These are phyloP conservation scores for Eucalyptus cloeziana DNA, from an alignment of 345 rosid genomes.

Conservation along the genomic window DNA sequence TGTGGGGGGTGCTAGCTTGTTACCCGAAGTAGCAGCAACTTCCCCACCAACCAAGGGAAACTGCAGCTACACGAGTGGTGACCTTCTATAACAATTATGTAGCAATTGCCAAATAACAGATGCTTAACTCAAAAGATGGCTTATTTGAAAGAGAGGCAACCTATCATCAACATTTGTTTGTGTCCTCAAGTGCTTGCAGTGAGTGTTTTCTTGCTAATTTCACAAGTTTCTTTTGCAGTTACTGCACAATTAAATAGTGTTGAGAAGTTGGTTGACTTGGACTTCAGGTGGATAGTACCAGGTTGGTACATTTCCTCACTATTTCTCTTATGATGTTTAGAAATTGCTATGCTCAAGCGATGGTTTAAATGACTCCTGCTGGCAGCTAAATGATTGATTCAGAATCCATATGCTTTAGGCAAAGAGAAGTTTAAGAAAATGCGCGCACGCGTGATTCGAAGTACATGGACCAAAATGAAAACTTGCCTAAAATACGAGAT, in stretches of 20 bases:
- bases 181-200: not conserved
- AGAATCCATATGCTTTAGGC: not conserved
- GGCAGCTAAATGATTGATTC: not conserved
- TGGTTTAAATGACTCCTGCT: not conserved
- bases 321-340: not conserved
- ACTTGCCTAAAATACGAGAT: not conserved
- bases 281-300: conserved; percentile 29
- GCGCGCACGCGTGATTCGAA: too few relatives aligned
- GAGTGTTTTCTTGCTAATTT: not conserved
- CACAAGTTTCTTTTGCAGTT: conserved; percentile 6
- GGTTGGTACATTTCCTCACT: conserved; percentile 3
- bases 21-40: not conserved
- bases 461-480: not conserved
- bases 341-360: not conserved
- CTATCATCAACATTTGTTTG: not conserved
- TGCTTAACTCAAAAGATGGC: not conserved
- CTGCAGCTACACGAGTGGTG: too few relatives aligned
- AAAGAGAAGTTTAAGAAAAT: not conserved
- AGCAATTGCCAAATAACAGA: not conserved
- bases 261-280: conserved; percentile 5
- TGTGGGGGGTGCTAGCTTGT: not conserved
- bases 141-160: not conserved
- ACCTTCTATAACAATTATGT: not conserved
- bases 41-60: not conserved
- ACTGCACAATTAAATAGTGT: conserved; percentile 14